Evolutionary conservation across 208 protist genomes (phyloP).

Genomic region (Porcisia hertigi): DNA sequence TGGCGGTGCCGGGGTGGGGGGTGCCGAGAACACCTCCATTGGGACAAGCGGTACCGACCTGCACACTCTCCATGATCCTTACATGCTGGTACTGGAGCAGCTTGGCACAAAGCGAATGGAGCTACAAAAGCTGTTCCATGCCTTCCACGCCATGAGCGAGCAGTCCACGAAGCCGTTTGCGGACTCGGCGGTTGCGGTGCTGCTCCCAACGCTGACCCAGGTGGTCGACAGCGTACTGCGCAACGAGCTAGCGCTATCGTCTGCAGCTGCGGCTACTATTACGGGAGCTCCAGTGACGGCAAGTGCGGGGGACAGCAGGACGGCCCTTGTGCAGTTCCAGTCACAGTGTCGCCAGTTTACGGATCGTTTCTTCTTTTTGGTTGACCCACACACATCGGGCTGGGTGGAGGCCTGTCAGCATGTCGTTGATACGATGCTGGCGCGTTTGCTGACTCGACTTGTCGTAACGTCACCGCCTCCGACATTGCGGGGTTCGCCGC

Average conservation of each 20-base stretch:
- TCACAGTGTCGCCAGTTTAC: constrained; percentile 38
- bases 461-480: constrained; percentile 17
- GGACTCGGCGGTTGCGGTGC: constrained; percentile 34
- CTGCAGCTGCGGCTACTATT: neutral
- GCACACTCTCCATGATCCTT: constrained; percentile 17
- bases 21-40: no score
- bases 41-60: neutral
- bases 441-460: constrained; percentile 24
- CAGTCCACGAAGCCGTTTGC: constrained; percentile 47
- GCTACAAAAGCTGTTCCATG: constrained; percentile 36
- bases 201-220: constrained; percentile 39
- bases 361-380: constrained; percentile 41
- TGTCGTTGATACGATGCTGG: constrained; percentile 27
- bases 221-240: constrained; percentile 26
- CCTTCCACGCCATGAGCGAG: constrained; percentile 40
- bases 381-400: constrained; percentile 37
- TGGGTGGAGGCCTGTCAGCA: constrained; percentile 33
- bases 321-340: constrained; percentile 30
- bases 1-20: neutral
- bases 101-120: constrained; percentile 32
- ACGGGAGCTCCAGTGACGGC: neutral
- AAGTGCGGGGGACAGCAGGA: constrained; percentile 18
- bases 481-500: constrained; percentile 6
- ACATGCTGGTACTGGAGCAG: constrained; percentile 20
- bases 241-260: constrained; percentile 16